phyloP scores from a whole-genome alignment of 345 rosid species.

The Sisymbrium altissimum region DNA sequence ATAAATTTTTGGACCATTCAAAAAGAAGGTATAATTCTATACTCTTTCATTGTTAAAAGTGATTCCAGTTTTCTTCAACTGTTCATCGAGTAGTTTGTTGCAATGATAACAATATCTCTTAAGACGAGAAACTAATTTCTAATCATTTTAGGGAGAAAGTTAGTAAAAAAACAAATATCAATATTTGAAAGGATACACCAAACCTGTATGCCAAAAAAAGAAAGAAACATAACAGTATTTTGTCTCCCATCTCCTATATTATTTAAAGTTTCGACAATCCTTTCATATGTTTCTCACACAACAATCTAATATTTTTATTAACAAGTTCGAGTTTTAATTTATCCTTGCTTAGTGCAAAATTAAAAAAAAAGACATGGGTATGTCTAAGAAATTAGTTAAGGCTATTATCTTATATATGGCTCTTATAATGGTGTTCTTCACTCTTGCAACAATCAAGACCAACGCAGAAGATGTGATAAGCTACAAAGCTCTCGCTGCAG shows the following conservation, averaged over 20 bases:
- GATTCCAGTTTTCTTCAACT: neutral
- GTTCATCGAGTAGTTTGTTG: neutral
- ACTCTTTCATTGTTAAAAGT: neutral
- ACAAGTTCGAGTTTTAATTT: neutral
- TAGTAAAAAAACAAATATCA: neutral
- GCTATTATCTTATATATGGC: constrained; percentile 1
- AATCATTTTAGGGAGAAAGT: neutral
- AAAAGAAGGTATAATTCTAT: neutral
- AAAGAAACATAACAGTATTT: constrained; percentile 15
- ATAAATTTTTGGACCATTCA: neutral
- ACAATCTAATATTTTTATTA: neutral
- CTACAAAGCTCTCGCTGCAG: neutral
- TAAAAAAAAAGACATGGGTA: neutral
- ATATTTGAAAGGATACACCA: neutral
- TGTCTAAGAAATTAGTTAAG: constrained; percentile 6
- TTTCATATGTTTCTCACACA: neutral
- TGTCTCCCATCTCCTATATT: neutral
- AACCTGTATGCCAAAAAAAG: constrained; percentile 8
- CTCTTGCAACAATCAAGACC: constrained; percentile 22
- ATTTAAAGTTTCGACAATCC: constrained; percentile 17
- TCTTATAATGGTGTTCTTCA: constrained; percentile 9
- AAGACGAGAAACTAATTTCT: neutral
- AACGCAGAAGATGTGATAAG: constrained; percentile 24
- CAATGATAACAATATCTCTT: neutral
- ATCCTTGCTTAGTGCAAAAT: neutral